Conservation (phyloP, 805 yeast species). For the Blastobotrys chiropterorum region DNA sequence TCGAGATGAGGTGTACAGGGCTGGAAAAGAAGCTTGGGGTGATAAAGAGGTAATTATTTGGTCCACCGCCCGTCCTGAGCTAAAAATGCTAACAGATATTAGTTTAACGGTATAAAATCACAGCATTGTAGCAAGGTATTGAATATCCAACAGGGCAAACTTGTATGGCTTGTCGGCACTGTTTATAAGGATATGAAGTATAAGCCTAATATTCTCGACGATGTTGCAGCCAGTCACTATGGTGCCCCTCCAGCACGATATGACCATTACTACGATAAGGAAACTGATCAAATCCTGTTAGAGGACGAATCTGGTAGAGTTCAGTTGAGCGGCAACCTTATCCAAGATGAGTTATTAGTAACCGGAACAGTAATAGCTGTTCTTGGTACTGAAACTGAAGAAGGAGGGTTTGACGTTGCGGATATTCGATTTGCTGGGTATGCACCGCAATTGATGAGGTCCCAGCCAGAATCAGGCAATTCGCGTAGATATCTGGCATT, state of each 20-base stretch:
- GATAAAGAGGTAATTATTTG: constrained; percentile 37
- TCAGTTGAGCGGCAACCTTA: constrained; percentile 54
- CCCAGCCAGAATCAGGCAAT: constrained; percentile 4
- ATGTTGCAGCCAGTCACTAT: constrained; percentile 49
- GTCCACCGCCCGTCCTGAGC: too few species aligned
- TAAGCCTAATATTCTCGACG: constrained; percentile 80
- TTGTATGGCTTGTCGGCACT: constrained; percentile 84
- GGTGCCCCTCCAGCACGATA: constrained; percentile 33
- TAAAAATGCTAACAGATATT: too few species aligned
- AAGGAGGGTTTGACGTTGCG: constrained; percentile 78
- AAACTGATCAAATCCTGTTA: constrained; percentile 56
- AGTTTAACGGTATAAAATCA: constrained; percentile 25
- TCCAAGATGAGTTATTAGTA: constrained; percentile 51
- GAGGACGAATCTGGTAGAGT: constrained; percentile 95
- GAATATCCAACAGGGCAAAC: constrained; percentile 54
- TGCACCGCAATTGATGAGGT: constrained; percentile 45
- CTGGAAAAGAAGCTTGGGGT: constrained; percentile 53
- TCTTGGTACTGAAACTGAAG: constrained; percentile 74
- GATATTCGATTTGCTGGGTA: constrained; percentile 70
- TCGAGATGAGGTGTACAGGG: constrained; percentile 40
- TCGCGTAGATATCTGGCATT: constrained; percentile 47
- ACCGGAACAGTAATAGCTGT: constrained; percentile 89
- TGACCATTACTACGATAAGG: constrained; percentile 48
- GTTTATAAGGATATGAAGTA: constrained; percentile 75
- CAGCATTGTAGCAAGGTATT: constrained; percentile 45